phyloP scores from a whole-genome alignment of 495 filamentous ascomycete genomes.

The Penicillium argentinense region DNA sequence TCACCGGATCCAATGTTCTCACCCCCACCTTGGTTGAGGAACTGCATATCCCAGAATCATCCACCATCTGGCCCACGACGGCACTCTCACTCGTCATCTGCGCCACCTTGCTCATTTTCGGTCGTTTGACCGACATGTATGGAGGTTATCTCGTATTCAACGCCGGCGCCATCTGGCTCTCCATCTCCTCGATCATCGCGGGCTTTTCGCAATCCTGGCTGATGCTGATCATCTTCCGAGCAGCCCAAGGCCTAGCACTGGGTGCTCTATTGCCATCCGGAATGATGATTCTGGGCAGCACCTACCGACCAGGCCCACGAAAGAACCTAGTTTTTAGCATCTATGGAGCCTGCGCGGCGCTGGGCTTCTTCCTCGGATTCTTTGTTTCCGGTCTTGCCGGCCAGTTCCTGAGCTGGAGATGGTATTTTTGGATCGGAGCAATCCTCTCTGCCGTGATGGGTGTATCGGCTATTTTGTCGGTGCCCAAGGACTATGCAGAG shows the following conservation, averaged over 20 bases:
- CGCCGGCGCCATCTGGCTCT: constrained; percentile 67
- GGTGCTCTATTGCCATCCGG: constrained; percentile 76
- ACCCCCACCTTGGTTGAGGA: constrained; percentile 64
- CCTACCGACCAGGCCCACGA: constrained; percentile 78
- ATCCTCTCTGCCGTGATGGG: constrained; percentile 51
- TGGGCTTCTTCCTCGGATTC: constrained; percentile 82
- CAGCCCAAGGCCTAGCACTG: constrained; percentile 75
- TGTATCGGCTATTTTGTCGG: constrained; percentile 57
- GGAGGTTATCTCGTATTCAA: constrained; percentile 75
- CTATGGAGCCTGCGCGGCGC: constrained; percentile 73
- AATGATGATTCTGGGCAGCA: constrained; percentile 76
- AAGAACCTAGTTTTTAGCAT: constrained; percentile 85
- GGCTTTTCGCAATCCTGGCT: constrained; percentile 69
- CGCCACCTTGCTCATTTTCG: constrained; percentile 73
- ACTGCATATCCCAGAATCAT: constrained; percentile 62
- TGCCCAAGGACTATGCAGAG: constrained; percentile 63
- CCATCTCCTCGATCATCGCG: constrained; percentile 68
- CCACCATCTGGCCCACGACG: constrained; percentile 76
- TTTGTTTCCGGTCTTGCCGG: constrained; percentile 73
- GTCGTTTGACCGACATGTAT: constrained; percentile 73
- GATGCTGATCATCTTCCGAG: constrained; percentile 75
- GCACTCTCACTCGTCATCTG: constrained; percentile 75
- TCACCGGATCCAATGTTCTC: constrained; percentile 83
- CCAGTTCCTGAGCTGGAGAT: constrained; percentile 65
- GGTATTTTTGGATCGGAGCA: constrained; percentile 80